These are phyloP conservation scores for Elaeis guineensis DNA, from an alignment of 176 grass and related monocot species.

Conservation along the genomic window DNA sequence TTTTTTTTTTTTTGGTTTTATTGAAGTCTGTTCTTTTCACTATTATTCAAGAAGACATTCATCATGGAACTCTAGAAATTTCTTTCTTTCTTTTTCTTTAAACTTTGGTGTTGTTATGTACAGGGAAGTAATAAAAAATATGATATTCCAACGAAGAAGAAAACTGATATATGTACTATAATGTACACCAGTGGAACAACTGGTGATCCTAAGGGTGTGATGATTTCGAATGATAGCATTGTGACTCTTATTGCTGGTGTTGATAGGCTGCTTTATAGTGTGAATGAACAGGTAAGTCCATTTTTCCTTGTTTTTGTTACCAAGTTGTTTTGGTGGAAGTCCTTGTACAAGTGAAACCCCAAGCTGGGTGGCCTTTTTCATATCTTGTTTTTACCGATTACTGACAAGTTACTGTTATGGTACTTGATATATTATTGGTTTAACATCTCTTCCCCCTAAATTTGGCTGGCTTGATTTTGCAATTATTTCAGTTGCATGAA, in stretches of 20 bases:
- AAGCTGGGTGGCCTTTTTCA: too few species aligned
- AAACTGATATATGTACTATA: constrained; percentile 70
- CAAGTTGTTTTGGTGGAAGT: too few species aligned
- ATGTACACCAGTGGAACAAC: constrained; percentile 95
- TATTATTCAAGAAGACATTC: too few species aligned
- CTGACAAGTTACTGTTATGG: too few species aligned
- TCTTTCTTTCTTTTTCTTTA: too few species aligned
- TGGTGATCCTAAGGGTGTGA: constrained; percentile 75
- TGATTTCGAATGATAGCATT: constrained; percentile 78
- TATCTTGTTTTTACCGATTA: too few species aligned
- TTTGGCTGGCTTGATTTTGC: constrained; percentile 4
- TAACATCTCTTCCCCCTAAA: neutral
- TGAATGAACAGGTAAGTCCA: constrained; percentile 30
- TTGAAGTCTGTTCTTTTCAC: too few species aligned
- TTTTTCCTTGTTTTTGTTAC: too few species aligned
- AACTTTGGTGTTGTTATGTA: neutral
- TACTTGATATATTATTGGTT: neutral
- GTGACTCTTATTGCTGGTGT: constrained; percentile 65
- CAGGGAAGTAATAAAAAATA: constrained; percentile 52
- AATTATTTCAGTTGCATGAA: constrained; percentile 42
- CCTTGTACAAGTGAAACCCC: too few species aligned
- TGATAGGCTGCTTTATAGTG: constrained; percentile 38
- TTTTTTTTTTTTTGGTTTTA: too few species aligned
- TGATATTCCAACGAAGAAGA: constrained; percentile 64
- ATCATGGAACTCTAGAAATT: too few species aligned